Base-by-base conservation (phyloP, 345 rosid genomes). In the Turritis glabra region DNA sequence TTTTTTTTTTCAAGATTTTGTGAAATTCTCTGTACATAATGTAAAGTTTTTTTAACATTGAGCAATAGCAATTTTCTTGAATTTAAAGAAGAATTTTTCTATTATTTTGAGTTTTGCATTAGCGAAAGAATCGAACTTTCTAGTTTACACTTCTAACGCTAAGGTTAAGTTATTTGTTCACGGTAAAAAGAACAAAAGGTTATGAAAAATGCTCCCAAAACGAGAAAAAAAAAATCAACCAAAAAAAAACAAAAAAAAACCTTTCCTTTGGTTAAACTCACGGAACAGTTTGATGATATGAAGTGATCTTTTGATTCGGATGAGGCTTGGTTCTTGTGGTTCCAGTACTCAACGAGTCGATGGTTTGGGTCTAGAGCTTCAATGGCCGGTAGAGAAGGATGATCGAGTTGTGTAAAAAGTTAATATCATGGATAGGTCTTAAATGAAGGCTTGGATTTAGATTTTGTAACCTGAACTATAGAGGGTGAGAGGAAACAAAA, bases 361-460 rank as follows among this genome's bases (percentile, higher is more conserved):
- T 86, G 96, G 69, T 80, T 74, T 0, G 89, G 83, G 72, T 94
- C 98, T 40, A 91, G 92, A 74, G 88, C 89, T 84, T 91, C 98
- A 30, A 93, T 85, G 12, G 83, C 87, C 98, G 91, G 89, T 21
- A 9, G 66, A 67, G 37, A 38, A 25, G 22, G 18, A 17, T 25
- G 10, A 23, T n/a, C n/a, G n/a, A 46, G 64, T 73, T 68, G 46
- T 29, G 67, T 21, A 4, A 56, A 37, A 35, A 52, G 46, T 46
- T 41, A 17, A 12, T 41, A 30, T 21, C 56, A 58, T 38, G 15
- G 8, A 75, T 8, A 55, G 11, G 22, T 5, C 25, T 64, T 27
- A n/a, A 41, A 29, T 22, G n/a, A n/a, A n/a, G 32, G 8, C n/a
- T 59, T 27, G 26, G 37, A 38, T 22, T 48, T 41, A 35, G 3